Percentiles rank a stretch among this genome's conserved stretches.
Evolutionary conservation across 768 basidiomycete genomes (phyloP).

Genomic region (Udeniomyces megalosporus): DNA sequence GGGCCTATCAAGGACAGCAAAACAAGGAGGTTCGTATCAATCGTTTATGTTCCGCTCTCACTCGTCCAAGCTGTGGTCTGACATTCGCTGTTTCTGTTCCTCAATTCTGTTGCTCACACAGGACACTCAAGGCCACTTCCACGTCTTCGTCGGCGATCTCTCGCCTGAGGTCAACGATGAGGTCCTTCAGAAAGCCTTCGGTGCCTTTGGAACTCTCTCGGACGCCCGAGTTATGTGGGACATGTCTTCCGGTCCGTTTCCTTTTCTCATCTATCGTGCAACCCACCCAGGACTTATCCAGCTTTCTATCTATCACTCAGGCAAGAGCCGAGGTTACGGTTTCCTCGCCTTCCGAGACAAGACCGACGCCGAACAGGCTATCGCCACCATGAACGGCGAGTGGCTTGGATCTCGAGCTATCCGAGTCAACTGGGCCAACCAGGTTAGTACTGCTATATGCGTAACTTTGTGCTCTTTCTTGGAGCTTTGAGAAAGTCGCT

Average conservation of each 20-base stretch:
- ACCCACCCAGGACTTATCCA: neutral
- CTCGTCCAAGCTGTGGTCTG: neutral
- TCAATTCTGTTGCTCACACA: neutral
- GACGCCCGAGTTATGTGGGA: conserved; percentile 76
- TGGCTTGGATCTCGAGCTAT: conserved; percentile 97
- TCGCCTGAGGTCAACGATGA: conserved; percentile 98
- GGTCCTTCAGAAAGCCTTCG: conserved; percentile 89
- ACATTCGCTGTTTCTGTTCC: neutral
- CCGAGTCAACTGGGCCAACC: conserved; percentile 99
- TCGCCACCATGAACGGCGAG: conserved; percentile 99
- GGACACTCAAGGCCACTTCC: conserved; percentile 91
- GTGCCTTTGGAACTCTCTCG: conserved; percentile 86
- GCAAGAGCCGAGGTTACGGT: conserved; percentile 15
- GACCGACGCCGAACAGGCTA: conserved; percentile 97
- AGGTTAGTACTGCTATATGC: neutral
- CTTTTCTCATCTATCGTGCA: conserved; percentile 36
- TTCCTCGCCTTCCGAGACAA: conserved; percentile 48
- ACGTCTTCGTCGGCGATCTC: conserved; percentile 99
- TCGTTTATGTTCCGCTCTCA: neutral
- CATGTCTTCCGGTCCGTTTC: conserved; percentile 98
- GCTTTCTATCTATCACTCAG: neutral
- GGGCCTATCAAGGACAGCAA: conserved; percentile 90
- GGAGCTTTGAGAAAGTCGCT: too few species aligned
- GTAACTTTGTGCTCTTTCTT: neutral
- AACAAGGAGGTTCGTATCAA: conserved; percentile 54